Evolutionary conservation across 768 basidiomycete genomes (phyloP).

Genomic region (Podaxis carcinomalis): DNA sequence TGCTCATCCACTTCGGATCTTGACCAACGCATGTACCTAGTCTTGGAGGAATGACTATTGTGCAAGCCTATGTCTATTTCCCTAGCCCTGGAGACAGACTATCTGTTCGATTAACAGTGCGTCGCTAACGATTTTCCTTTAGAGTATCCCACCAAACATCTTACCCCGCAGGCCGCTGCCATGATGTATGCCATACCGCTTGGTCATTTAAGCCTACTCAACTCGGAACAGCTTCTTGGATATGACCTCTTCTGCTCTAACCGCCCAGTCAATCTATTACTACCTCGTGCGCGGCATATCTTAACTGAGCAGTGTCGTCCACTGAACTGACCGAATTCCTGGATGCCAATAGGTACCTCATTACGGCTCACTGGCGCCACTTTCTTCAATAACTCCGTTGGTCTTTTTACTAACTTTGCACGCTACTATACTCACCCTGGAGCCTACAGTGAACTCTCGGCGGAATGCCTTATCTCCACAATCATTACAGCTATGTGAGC

Average conservation of each 20-base stretch:
- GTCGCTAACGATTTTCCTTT: not conserved
- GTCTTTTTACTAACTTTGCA: slow-evolving; percentile 15
- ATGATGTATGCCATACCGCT: slow-evolving; percentile 22
- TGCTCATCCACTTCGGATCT: not conserved
- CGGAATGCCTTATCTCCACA: slow-evolving; percentile 39
- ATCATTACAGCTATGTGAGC: slow-evolving; percentile 39
- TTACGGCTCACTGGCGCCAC: slow-evolving; percentile 35
- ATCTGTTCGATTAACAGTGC: slow-evolving; percentile 26
- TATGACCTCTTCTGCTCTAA: slow-evolving; percentile 32
- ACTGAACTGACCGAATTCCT: not conserved
- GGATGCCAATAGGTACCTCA: slow-evolving; percentile 33
- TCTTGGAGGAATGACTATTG: slow-evolving; percentile 34
- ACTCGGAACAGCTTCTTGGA: slow-evolving; percentile 27
- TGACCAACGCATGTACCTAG: slow-evolving; percentile 15
- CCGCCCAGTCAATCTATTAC: slow-evolving; percentile 41
- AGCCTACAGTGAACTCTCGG: slow-evolving; percentile 21
- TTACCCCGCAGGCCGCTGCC: slow-evolving; percentile 16
- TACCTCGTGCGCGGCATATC: slow-evolving; percentile 29
- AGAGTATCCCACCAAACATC: not conserved
- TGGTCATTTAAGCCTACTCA: not conserved
- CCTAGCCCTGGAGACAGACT: slow-evolving; percentile 23
- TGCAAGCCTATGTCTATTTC: slow-evolving; percentile 40
- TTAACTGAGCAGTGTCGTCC: not conserved
- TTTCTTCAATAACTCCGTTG: slow-evolving; percentile 35
- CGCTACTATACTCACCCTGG: not conserved